phyloP scores from a whole-genome alignment of 345 rosid genomes.

The Diplotaxis tenuifolia region DNA sequence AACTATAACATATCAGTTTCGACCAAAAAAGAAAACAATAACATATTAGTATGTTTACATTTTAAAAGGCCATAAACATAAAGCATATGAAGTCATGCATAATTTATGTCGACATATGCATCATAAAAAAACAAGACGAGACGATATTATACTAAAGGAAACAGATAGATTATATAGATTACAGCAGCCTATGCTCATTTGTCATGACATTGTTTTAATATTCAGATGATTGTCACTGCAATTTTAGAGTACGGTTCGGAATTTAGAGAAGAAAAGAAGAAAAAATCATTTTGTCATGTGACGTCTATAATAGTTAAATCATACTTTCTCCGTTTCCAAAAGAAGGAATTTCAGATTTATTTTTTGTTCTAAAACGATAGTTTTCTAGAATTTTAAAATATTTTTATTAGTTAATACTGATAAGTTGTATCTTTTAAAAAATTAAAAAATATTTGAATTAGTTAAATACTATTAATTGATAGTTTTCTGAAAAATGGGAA shows the following conservation, averaged over 20 bases:
- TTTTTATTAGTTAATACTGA: no score
- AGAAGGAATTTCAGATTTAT: no score
- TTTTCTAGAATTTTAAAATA: no score
- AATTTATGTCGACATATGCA: not conserved
- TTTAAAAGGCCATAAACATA: not conserved
- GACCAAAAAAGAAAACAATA: no score
- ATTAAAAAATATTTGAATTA: no score
- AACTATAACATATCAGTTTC: not conserved
- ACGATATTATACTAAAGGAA: not conserved
- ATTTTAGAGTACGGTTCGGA: not conserved
- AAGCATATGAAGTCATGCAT: not conserved
- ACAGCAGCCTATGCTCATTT: not conserved
- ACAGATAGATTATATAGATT: not conserved
- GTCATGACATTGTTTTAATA: not conserved
- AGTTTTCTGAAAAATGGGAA: no score
- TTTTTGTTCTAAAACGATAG: no score
- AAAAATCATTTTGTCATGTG: not conserved
- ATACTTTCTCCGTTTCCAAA: no score
- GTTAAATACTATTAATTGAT: no score
- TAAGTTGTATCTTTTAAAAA: no score
- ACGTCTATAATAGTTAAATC: not conserved
- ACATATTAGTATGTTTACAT: not conserved
- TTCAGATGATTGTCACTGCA: not conserved
- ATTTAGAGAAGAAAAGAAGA: not conserved
- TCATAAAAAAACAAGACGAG: not conserved